phyloP scores from a whole-genome alignment of 768 basidiomycete species.

The Asterophora lycoperdoides region DNA sequence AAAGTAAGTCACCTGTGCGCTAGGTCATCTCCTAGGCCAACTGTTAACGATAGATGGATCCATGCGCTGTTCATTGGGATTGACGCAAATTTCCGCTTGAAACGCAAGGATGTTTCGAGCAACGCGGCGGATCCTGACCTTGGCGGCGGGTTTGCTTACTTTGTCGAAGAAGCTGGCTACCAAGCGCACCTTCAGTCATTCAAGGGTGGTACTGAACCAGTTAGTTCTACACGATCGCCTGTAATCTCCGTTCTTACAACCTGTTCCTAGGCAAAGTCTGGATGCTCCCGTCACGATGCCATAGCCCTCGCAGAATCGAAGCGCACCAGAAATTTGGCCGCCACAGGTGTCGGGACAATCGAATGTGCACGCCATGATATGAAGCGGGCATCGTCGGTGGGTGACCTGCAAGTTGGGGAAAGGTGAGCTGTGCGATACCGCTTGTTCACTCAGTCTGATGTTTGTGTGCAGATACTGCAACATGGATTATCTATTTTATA shows the following conservation, averaged over 20 bases:
- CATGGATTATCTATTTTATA: constrained; percentile 18
- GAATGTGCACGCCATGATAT: constrained; percentile 28
- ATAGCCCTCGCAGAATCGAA: constrained; percentile 21
- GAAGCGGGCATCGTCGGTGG: constrained; percentile 21
- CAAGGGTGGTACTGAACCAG: neutral
- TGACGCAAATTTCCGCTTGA: constrained; percentile 32
- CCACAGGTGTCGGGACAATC: constrained; percentile 23
- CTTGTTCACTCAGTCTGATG: neutral
- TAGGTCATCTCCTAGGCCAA: neutral
- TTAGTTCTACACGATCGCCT: too few relatives aligned
- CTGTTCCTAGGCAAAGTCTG: too few relatives aligned
- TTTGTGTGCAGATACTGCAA: constrained; percentile 23
- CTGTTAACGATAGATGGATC: constrained; percentile 12
- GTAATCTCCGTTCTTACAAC: too few relatives aligned
- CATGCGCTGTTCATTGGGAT: constrained; percentile 27
- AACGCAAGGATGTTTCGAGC: constrained; percentile 22
- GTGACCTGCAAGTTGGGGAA: constrained; percentile 30
- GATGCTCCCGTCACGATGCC: constrained; percentile 26
- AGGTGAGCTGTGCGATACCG: constrained; percentile 22
- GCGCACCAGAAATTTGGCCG: constrained; percentile 16
- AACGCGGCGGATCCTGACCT: constrained; percentile 24
- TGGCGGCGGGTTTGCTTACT: constrained; percentile 24
- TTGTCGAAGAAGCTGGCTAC: constrained; percentile 22
- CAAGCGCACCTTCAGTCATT: constrained; percentile 15
- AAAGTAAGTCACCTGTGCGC: constrained; percentile 3